Base-by-base conservation (phyloP, 148 eudicot genomes). In the Chenopodium formosanum region DNA sequence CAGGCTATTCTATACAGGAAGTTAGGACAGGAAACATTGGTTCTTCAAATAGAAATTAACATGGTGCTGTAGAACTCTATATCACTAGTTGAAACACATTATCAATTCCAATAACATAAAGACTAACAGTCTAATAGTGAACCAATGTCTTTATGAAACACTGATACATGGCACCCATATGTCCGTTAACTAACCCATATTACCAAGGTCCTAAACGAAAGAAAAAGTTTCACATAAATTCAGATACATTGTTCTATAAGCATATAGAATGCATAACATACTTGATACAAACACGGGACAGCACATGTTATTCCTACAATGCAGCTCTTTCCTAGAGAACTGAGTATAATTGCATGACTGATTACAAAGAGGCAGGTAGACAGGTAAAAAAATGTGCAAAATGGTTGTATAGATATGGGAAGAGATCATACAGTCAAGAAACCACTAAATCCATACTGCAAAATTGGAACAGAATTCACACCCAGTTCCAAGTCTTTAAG, bases 1-100 rank as follows among this genome's bases (percentile, higher is more conserved):
- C 92, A 96, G 99, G 98, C 99, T 84, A 94, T 96, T 84, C 91
- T 96, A 70, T 97, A 94, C 86, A 85, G 94, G 85, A 97, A 91
- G 85, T 89, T 94, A 70, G 97, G 99, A 68, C 98, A 94, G 75
- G 97, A 94, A 83, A 89, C 91, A 27, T 80, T 91, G 86, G 99
- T 94, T 79, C 97, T 97, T 80, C 92, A 97, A 87, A 92, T 97
- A 79, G 25, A 25, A 25, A 22, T 63, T 63, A 2, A 53, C 67
- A 5, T 27, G 7, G 9, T 63, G 10, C 23, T 7, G 67, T 63
- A 63, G 19, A 63, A 20, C 67, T n/a, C 25, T 63, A 10, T 23
- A 63, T 63, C 67, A 63, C 67, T n/a, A 63, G 27, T 22, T 66
- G 16, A 27, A 2, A 66, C 32, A 23, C 32, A 13, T 25, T 66